phyloP scores from a whole-genome alignment of 179 eudicot genomes.

The Corrigiola litoralis region DNA sequence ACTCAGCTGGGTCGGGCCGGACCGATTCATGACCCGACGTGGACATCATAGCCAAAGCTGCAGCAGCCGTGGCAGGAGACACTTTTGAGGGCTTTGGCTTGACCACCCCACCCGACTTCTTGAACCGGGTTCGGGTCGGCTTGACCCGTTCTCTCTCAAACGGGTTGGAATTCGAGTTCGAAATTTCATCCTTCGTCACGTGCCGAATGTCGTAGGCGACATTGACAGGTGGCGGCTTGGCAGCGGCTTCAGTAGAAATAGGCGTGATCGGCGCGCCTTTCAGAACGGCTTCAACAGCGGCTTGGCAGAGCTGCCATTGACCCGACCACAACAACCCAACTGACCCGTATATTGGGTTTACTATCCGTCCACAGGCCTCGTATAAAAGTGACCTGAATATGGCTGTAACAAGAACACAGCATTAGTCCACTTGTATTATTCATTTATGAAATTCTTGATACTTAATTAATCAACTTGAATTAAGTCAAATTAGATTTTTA shows the following conservation, averaged over 20 bases:
- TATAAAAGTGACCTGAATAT: constrained; percentile 58
- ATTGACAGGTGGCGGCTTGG: constrained; percentile 52
- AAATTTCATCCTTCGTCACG: constrained; percentile 41
- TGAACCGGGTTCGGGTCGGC: constrained; percentile 51
- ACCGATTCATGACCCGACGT: constrained; percentile 12
- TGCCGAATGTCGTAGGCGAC: constrained; percentile 71
- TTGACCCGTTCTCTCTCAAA: too few relatives aligned
- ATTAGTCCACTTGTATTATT: neutral
- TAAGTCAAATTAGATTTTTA: neutral
- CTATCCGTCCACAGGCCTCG: constrained; percentile 73
- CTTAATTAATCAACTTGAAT: neutral
- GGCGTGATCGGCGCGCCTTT: constrained; percentile 51
- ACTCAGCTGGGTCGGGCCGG: constrained; percentile 19
- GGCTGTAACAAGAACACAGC: constrained; percentile 27
- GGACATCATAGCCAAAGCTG: neutral
- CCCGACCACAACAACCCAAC: constrained; percentile 65
- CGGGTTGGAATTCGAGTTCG: constrained; percentile 8
- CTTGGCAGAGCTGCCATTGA: constrained; percentile 56
- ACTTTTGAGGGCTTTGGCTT: constrained; percentile 28
- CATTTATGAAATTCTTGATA: too few relatives aligned
- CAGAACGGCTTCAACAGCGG: constrained; percentile 62
- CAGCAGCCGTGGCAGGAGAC: neutral
- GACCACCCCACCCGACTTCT: constrained; percentile 30
- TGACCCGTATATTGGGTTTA: constrained; percentile 68
- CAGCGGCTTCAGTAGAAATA: constrained; percentile 42